Conservation (phyloP, 2,329 filamentous ascomycete genomes). For the Trichoderma koningii region DNA sequence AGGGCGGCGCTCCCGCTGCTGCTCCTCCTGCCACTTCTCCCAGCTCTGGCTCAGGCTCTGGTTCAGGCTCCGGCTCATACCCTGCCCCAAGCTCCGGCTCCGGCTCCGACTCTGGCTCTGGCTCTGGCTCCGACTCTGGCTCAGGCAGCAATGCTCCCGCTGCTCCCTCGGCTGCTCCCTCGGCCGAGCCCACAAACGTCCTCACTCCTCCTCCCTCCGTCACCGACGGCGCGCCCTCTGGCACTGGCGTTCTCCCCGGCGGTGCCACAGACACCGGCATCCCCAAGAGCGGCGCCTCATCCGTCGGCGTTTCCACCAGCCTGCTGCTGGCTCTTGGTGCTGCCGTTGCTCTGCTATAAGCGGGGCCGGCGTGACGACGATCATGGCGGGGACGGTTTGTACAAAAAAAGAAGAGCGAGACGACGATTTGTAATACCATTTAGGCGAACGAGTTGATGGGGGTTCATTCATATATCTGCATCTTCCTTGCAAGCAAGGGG, state of each 20-base stretch:
- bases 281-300: constrained; percentile 33
- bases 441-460: neutral
- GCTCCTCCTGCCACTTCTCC: neutral
- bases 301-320: constrained; percentile 45
- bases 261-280: constrained; percentile 30
- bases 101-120: neutral
- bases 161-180: constrained; percentile 29
- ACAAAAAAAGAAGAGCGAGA: constrained; percentile 2
- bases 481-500: constrained; percentile 27
- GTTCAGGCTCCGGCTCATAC: constrained; percentile 12
- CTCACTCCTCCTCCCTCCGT: constrained; percentile 16
- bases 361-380: constrained; percentile 5
- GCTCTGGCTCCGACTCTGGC: neutral
- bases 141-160: constrained; percentile 5
- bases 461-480: constrained; percentile 27
- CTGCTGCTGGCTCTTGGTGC: constrained; percentile 48
- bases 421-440: constrained; percentile 25
- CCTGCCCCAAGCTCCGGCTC: neutral
- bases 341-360: constrained; percentile 47
- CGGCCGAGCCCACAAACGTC: constrained; percentile 30
- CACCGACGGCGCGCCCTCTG: constrained; percentile 30
- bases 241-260: constrained; percentile 30
- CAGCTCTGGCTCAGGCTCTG: neutral
- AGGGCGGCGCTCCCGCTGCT: constrained; percentile 23
- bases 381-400: constrained; percentile 15